Conservation (phyloP, 805 yeast species). For the Wickerhamiella spandovensis region DNA sequence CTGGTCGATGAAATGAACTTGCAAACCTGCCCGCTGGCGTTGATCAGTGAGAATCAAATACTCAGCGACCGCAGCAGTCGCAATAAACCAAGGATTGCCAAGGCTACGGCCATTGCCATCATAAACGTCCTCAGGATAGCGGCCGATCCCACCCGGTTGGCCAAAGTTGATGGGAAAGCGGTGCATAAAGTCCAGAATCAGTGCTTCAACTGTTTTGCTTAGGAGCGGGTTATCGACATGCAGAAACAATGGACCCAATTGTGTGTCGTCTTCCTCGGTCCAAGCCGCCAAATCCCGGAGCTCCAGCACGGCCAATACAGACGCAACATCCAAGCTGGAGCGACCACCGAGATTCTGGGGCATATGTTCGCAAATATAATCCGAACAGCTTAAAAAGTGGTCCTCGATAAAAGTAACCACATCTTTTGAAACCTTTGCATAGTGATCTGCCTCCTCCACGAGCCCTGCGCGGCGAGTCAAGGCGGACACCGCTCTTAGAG, state of each 20-base stretch:
- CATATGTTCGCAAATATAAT: slow-evolving; percentile 8
- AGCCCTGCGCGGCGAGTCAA: slow-evolving; percentile 19
- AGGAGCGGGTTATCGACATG: background rate
- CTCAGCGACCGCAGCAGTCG: slow-evolving; percentile 27
- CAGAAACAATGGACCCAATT: slow-evolving; percentile 10
- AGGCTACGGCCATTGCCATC: slow-evolving; percentile 58
- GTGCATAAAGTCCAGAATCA: slow-evolving; percentile 54
- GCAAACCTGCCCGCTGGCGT: slow-evolving; percentile 3
- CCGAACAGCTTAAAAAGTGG: slow-evolving; percentile 7
- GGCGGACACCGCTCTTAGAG: slow-evolving; percentile 43
- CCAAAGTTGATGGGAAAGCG: slow-evolving; percentile 60
- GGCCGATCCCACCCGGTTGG: slow-evolving; percentile 37
- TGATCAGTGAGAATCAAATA: slow-evolving; percentile 3
- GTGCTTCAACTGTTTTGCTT: slow-evolving; percentile 4
- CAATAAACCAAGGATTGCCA: slow-evolving; percentile 90
- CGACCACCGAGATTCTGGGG: slow-evolving; percentile 6
- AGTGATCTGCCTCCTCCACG: slow-evolving; percentile 3
- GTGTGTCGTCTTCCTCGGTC: slow-evolving; percentile 9
- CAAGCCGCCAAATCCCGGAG: slow-evolving; percentile 9
- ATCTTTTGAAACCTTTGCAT: background rate
- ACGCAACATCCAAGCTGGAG: slow-evolving; percentile 8
- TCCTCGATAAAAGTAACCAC: slow-evolving; percentile 8
- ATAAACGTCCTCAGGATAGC: slow-evolving; percentile 88
- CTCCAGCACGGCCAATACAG: slow-evolving; percentile 8
- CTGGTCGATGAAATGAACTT: slow-evolving; percentile 27